phyloP scores from a whole-genome alignment of 352 stramenopile genomes.

The Phytophthora ramorum region DNA sequence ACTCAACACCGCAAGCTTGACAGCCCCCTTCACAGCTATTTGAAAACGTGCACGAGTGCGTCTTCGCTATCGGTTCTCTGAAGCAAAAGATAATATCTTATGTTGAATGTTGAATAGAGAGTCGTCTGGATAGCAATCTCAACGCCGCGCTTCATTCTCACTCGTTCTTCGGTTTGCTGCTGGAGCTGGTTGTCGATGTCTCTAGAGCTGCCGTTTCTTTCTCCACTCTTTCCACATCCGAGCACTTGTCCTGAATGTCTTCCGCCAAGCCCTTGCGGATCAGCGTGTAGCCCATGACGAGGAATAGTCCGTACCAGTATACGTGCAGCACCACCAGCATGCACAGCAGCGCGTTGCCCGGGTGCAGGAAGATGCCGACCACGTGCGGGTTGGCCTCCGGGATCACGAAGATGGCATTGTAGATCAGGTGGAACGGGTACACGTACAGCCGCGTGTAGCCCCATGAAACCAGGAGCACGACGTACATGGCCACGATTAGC shows the following conservation, averaged over 20 bases:
- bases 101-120: slow-evolving; percentile 5
- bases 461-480: slow-evolving; percentile 47
- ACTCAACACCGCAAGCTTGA: too few relatives aligned
- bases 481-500: slow-evolving; percentile 44
- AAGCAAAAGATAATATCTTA: slow-evolving; percentile 13
- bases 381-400: slow-evolving; percentile 39
- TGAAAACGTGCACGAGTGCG: slow-evolving; percentile 18
- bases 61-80: slow-evolving; percentile 30
- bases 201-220: slow-evolving; percentile 19
- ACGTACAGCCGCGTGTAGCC: slow-evolving; percentile 56
- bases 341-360: slow-evolving; percentile 46
- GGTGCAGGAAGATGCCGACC: slow-evolving; percentile 42
- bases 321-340: slow-evolving; percentile 51
- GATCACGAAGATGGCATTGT: slow-evolving; percentile 41
- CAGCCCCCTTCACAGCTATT: not conserved
- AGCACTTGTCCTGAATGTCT: slow-evolving; percentile 50
- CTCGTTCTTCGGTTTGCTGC: slow-evolving; percentile 38
- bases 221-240: slow-evolving; percentile 18
- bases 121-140: slow-evolving; percentile 21
- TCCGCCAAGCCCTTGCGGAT: slow-evolving; percentile 41
- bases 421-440: slow-evolving; percentile 51
- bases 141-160: slow-evolving; percentile 30
- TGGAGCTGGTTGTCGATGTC: slow-evolving; percentile 10
- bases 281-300: slow-evolving; percentile 51
- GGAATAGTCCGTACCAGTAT: slow-evolving; percentile 55